Base-by-base conservation (phyloP, 495 filamentous ascomycete genomes). In the Talaromyces thailandensis region DNA sequence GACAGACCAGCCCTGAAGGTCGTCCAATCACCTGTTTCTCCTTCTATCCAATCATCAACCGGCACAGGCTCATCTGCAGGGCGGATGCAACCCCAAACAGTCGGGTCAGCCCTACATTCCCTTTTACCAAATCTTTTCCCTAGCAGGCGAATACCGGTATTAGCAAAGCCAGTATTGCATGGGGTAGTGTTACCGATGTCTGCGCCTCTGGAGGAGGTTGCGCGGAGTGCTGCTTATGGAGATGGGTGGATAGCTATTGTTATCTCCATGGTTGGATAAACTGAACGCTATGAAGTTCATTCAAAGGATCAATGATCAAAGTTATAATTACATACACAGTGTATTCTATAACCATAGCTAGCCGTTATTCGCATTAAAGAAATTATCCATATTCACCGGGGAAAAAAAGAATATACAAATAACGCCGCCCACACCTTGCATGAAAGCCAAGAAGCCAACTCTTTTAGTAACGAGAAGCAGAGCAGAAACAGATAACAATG, bases 231-330 rank as follows among this genome's bases (percentile, higher is more conserved):
- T 16, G 84, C 91, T 0, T 98, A 98, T 74, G 85, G 89, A 0
- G 94, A 98, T 73, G 94, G 94, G 1, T 98, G 93, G 87, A 70
- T 96, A 21, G 90, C 93, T 76, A 70, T 98, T 12, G 89, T 89
- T 48, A 82, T 98, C 6, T 80, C 87, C n/a, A 89, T 96, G 88
- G 77, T 79, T 73, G 77, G 77, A 9, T 79, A 63, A n/a, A n/a
- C n/a, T n/a, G 40, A 48, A n/a, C 5, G 3, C 25, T 23, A 14
- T 25, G 18, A n/a, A n/a, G n/a, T n/a, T n/a, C n/a, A n/a, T n/a
- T n/a, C n/a, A n/a, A n/a, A n/a, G n/a, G n/a, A n/a, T n/a, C n/a
- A n/a, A n/a, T n/a, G n/a, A n/a, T n/a, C n/a, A n/a, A n/a, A n/a
- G n/a, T n/a, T n/a, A n/a, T n/a, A n/a, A n/a, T n/a, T n/a, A n/a